These are phyloP conservation scores for Eudorina sp. DNA, from an alignment of 139 green algal genomes.

Conservation along the genomic window DNA sequence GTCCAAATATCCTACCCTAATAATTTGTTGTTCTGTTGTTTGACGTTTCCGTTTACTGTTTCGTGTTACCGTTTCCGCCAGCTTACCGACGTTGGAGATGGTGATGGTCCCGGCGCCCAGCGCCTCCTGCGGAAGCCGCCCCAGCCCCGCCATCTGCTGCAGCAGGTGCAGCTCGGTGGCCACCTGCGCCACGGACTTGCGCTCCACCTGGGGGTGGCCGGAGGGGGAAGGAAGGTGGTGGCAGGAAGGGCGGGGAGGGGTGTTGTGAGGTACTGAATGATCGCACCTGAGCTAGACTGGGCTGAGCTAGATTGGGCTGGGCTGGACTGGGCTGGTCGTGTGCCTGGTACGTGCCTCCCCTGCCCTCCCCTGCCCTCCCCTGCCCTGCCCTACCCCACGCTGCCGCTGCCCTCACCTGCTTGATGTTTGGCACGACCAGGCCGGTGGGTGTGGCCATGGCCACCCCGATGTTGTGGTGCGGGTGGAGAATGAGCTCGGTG, in stretches of 20 bases:
- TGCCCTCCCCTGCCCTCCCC: no score
- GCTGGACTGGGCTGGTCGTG: no score
- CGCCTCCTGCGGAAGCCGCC: conserved; percentile 74
- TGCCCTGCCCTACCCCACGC: neutral
- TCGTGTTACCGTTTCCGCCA: no score
- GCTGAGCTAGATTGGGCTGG: no score
- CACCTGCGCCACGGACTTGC: conserved; percentile 71
- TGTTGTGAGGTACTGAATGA: no score
- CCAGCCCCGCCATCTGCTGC: conserved; percentile 76
- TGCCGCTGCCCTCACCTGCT: conserved; percentile 62
- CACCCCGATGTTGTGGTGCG: conserved; percentile 90
- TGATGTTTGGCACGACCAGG: conserved; percentile 91
- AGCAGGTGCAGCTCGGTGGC: conserved; percentile 79
- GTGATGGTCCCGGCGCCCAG: conserved; percentile 86
- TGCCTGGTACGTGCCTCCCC: no score
- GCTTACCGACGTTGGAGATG: conserved; percentile 89
- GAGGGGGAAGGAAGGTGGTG: neutral
- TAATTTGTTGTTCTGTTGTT: no score
- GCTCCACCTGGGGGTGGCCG: conserved; percentile 71
- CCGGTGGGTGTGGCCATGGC: conserved; percentile 89
- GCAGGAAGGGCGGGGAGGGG: neutral
- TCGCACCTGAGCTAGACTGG: no score
- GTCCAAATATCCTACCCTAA: no score
- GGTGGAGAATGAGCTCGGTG: conserved; percentile 50
- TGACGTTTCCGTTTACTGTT: no score